Percentiles rank a stretch among this genome's conserved stretches.
phyloP scores from a whole-genome alignment of 2,329 filamentous ascomycete genomes.

The Exophiala calicioides region DNA sequence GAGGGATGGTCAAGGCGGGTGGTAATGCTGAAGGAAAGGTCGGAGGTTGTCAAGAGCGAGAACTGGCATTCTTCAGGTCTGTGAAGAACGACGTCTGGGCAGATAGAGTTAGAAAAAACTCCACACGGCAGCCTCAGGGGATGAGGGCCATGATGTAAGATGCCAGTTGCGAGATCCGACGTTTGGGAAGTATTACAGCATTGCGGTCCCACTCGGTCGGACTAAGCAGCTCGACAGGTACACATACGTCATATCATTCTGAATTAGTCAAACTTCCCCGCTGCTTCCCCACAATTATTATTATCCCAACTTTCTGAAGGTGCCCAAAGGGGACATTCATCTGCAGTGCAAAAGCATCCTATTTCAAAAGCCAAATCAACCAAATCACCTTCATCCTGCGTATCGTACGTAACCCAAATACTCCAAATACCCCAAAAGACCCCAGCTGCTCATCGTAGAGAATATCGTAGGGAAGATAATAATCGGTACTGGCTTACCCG shows the following conservation, averaged over 20 bases:
- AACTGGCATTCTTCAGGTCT: conserved; percentile 1
- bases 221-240: background rate
- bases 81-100: too few species aligned
- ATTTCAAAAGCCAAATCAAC: background rate
- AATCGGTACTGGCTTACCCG: too few species aligned
- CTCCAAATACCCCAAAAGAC: too few species aligned
- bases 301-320: too few species aligned
- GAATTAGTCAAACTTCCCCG: background rate
- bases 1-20: background rate
- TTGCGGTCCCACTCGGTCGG: background rate
- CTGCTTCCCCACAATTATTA: background rate
- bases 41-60: conserved; percentile 4
- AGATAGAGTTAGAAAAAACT: too few species aligned
- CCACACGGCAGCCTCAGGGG: too few species aligned
- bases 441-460: background rate
- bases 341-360: conserved; percentile 1
- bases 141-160: too few species aligned
- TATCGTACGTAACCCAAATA: too few species aligned
- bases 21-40: conserved; percentile 2
- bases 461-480: background rate
- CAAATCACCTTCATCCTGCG: too few species aligned
- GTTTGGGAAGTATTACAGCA: background rate
- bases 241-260: background rate
- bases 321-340: too few species aligned
- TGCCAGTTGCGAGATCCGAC: too few species aligned